These are phyloP conservation scores for Pseudoperonospora humuli DNA, from an alignment of 352 stramenopile genomes.

Conservation along the genomic window DNA sequence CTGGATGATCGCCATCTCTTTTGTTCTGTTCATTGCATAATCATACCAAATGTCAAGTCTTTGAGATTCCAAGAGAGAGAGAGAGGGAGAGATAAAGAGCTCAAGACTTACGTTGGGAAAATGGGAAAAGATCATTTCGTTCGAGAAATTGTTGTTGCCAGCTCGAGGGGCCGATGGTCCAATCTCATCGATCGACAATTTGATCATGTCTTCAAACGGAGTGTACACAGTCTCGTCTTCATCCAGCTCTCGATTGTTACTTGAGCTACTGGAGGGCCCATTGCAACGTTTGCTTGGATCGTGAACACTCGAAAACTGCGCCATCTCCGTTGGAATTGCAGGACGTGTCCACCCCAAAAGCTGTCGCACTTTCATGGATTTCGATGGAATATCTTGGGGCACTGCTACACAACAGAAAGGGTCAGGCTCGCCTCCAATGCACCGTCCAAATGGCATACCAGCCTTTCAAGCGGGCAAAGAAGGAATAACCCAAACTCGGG, in stretches of 20 bases:
- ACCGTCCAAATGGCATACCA: constrained; percentile 44
- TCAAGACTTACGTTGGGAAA: constrained; percentile 7
- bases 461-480: background rate
- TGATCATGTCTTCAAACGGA: constrained; percentile 8
- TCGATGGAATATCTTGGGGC: constrained; percentile 21
- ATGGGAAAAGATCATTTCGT: constrained; percentile 7
- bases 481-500: constrained; percentile 4
- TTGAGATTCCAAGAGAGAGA: no score
- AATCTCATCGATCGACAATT: constrained; percentile 5
- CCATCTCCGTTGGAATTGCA: constrained; percentile 6
- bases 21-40: constrained; percentile 9
- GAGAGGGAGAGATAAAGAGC: no score
- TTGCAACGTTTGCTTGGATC: constrained; percentile 1
- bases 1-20: background rate
- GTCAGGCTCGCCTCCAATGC: constrained; percentile 44
- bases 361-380: constrained; percentile 39
- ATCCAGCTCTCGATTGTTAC: constrained; percentile 20
- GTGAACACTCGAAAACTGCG: constrained; percentile 5
- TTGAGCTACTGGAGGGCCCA: constrained; percentile 2
- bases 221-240: constrained; percentile 1
- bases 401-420: constrained; percentile 34
- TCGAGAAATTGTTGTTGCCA: constrained; percentile 18
- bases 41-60: no score
- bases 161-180: constrained; percentile 2
- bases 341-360: constrained; percentile 30